Base-by-base conservation (phyloP, 257 asterid species). In the Anisodus acutangulus region DNA sequence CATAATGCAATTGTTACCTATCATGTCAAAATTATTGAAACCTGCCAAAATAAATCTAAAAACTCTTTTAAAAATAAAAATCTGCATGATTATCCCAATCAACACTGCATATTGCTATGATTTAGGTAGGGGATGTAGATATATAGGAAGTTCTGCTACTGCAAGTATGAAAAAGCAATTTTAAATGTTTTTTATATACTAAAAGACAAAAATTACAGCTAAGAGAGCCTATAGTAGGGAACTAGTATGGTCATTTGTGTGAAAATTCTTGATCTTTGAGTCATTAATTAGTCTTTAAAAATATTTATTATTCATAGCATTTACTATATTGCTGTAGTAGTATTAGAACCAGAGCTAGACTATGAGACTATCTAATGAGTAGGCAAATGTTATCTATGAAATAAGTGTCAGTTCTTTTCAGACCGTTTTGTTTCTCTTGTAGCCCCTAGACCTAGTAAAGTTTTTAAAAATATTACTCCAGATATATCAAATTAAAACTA, bases 151-250 rank as follows among this genome's bases (percentile, higher is more conserved):
- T 26, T 51, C 81, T 26, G 47, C 4, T 11, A 51, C 47, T 51
- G 26, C 47, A 76, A 51, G n/a, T 76, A 19, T 19, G 35, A 9
- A 47, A 72, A 47, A 72, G 8, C 11, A 72, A 19, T 19, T 76
- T 26, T 51, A 76, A 51, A 76, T 76, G 19, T 74, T 74, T 47
- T 31, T 64, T 0, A 49, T 76, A 43, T 51, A 51, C 45, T 51
- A 76, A 76, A 51, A 76, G 64, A 63, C 63, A 26, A 76, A 76
- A 49, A 22, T 76, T 53, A 76, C 81, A 76, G 81, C 81, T 76
- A 76, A 26, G 81, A 51, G 15, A 76, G 3, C 47, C 81, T 76
- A 76, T 22, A 10, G 3, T 51, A 51, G 63, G 47, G 47, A 15
- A 6, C 3, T 51, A 53, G 64, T 3, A 8, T 53, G 63, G 63